These are phyloP conservation scores for Penicillium sp. DNA, from an alignment of 2,329 filamentous ascomycete species.

Conservation along the genomic window DNA sequence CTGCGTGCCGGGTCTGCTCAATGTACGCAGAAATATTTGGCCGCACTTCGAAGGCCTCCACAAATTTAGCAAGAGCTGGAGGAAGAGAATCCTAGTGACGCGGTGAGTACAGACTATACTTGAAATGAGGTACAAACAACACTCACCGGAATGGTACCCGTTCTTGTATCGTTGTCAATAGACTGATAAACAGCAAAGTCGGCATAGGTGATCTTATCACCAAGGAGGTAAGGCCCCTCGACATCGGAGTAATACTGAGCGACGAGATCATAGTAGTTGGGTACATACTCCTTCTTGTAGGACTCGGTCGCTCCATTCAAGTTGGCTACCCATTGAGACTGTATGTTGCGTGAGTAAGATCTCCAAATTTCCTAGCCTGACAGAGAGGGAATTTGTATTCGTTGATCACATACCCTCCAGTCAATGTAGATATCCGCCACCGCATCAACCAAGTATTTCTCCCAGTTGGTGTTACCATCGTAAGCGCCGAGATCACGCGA, in stretches of 20 bases:
- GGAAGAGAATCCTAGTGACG: conserved; percentile 11
- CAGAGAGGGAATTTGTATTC: neutral
- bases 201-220: conserved; percentile 37
- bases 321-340: neutral
- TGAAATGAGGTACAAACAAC: neutral
- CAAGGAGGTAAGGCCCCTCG: conserved; percentile 39
- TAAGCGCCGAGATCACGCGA: neutral
- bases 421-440: neutral
- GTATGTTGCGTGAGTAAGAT: neutral
- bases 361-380: neutral
- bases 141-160: conserved; percentile 33
- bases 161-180: conserved; percentile 39
- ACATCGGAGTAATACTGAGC: conserved; percentile 11
- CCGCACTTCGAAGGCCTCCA: conserved; percentile 13
- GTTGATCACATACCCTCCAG: neutral
- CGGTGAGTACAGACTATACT: neutral
- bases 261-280: neutral
- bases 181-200: conserved; percentile 44
- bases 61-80: conserved; percentile 13
- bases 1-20: neutral
- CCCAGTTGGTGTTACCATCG: neutral
- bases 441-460: neutral
- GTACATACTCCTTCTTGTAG: neutral
- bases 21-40: conserved; percentile 15
- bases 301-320: neutral